Base-by-base conservation (phyloP, 2,329 filamentous ascomycete genomes). In the Stagonosporopsis cucurbitacearum region DNA sequence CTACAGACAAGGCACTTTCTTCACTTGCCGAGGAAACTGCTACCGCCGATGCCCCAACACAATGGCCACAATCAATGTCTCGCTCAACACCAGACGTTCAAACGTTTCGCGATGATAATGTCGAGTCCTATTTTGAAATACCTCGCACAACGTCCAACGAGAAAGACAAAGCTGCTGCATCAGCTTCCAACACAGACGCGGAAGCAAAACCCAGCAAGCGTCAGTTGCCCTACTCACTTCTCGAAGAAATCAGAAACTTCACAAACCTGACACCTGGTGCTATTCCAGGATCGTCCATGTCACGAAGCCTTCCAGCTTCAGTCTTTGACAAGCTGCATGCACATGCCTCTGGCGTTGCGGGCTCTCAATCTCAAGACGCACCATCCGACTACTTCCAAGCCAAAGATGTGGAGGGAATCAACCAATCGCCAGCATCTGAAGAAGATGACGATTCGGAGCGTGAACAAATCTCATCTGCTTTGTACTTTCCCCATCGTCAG, bases 401-500 rank as follows among this genome's bases (percentile, higher is more conserved):
- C 36, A 53, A 63, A 26, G 52, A 47, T 3, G 60, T 62, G 12
- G 60, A 66, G 41, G 65, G 47, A 36, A 54, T 51, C 53, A 67
- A 68, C 23, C 67, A 42, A 17, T 70, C 71, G 12, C 68, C 65
- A 28, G 63, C 59, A 22, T 75, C 72, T n/a, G 82, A 82, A 30
- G 83, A 84, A 43, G 66, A 68, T 19, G 82, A 85, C n/a, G 83
- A 85, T 30, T 92, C 89, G 13, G 88, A 90, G 54, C 87, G 90
- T 71, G 91, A 95, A 73, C 91, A 94, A 74, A 92, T 95, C 59
- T 92, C 89, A n/a, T 94, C 90, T 28, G 91, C 91, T 22, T 82
- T 92, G 36, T 95, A 95, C 71, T 82, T 92, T 43, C 91, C 91
- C 37, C 91, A 94, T 78, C 87, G 91, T 66, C 81, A 83, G 57